Percentiles rank a stretch among this genome's conserved stretches.
Evolutionary conservation across 805 yeast species (phyloP).

Genomic region (Huiozyma naganishii): DNA sequence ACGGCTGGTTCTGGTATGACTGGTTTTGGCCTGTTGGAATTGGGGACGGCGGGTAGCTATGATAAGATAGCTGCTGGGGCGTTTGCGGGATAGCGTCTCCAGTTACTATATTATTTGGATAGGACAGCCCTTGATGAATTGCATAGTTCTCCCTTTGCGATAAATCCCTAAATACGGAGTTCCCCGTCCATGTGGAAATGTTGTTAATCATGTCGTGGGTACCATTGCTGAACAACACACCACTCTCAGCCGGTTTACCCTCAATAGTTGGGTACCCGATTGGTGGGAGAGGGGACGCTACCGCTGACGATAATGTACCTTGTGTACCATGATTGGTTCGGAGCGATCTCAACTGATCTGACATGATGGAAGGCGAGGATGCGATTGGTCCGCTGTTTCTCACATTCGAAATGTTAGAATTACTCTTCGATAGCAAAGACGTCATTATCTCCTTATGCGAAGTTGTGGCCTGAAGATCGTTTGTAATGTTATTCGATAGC

Average conservation of each 20-base stretch:
- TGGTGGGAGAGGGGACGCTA: conserved; percentile 1
- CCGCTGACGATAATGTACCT: conserved; percentile 1
- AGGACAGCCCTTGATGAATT: not conserved
- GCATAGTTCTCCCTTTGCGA: not conserved
- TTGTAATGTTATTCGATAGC: not conserved
- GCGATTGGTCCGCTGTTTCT: not conserved
- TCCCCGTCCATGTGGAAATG: conserved; percentile 46
- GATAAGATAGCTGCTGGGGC: not conserved
- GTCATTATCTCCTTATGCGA: not conserved
- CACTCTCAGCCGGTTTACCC: conserved; percentile 3
- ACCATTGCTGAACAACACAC: conserved; percentile 26
- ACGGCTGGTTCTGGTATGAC: not conserved
- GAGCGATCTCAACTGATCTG: not conserved
- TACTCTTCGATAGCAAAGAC: not conserved
- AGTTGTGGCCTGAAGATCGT: not conserved
- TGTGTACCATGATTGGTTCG: not conserved
- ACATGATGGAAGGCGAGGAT: not conserved
- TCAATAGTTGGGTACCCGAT: not conserved
- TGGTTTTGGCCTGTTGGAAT: not conserved
- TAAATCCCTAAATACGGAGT: conserved; percentile 16
- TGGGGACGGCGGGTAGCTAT: not conserved
- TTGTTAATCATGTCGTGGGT: conserved; percentile 51
- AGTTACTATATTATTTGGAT: not conserved
- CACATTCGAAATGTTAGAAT: not conserved
- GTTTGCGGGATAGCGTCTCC: not conserved